Base-by-base conservation (phyloP, 2,329 filamentous ascomycete species). In the Phialocephala sp. region DNA sequence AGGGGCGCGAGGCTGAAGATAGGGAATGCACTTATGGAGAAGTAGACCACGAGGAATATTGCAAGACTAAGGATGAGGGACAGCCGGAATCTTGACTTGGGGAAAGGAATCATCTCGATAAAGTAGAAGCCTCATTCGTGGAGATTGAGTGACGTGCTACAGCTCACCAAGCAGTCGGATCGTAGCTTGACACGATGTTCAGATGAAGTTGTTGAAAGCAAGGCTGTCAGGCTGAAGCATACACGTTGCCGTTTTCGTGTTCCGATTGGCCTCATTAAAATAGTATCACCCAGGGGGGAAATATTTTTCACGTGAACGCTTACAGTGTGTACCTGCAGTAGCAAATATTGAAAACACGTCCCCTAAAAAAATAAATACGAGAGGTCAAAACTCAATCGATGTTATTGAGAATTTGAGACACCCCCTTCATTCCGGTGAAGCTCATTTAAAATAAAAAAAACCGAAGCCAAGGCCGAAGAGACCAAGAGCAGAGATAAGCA, bases 1-100 rank as follows among this genome's bases (percentile, higher is more conserved):
- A 59, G 54, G 9, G 15, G 9, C 4, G 43, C 59, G 22, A 66
- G 59, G 54, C 60, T 62, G 64, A 60, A 8, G 45, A 59, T 39
- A 15, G 45, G 45, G 8, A 18, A 32, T 14, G 15, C 24, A 6
- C 24, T 54, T n/a, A 18, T 35, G 3, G 50, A 54, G 50, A 50
- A 24, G 45, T 32, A 54, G 50, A 54, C 4, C 14, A n/a, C 24
- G 18, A 54, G 22, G 12, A 54, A 8, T 12, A 5, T 22, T 32
- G 14, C 24, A 4, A 54, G 4, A 24, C 50, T 32, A 9, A 54
- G 11, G n/a, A 54, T 54, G 14, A 54, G 24, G 14, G 32, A 35
- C 1, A 54, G 22, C 5, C 50, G 22, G 22, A 32, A 32, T 12
- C 50, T 54, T 18, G 50, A 35, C 22, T 14, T 32, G 14, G 8